Base-by-base conservation (phyloP, 495 filamentous ascomycete genomes). In the Penicillium coprophilum region DNA sequence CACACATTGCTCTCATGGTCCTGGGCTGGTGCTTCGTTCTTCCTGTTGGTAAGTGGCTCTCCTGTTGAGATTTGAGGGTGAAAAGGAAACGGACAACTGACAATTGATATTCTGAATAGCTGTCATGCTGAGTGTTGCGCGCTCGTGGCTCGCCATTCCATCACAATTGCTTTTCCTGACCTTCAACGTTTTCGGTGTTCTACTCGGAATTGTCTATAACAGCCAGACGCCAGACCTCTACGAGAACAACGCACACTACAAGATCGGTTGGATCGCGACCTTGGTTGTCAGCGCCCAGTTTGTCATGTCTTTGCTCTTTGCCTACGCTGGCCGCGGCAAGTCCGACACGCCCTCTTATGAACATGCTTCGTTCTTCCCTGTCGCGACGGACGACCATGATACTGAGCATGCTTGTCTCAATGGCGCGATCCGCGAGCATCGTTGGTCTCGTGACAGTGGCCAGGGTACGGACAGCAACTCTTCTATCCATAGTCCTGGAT, bases 211-310 rank as follows among this genome's bases (percentile, higher is more conserved):
- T 51, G 76, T 94, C 19, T 96, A 96, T 75, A 90, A 92, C 68
- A 78, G 78, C 60, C 85, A 82, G 46, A 96, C 91, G 0, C 92
- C 92, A 2, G 90, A 96, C 68, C 74, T 98, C 1, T 97, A 97
- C 66, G 82, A 85, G 48, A 87, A 90, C 65, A 96, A 96, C 66
- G 82, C 87, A 6, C 95, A 97, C 67, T 86, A 91, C 72, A 92
- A 87, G 71, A 79, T 94, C 46, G 94, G 94, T 31, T 97, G 94
- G 94, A 76, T 89, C 38, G 79, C 87, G 30, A 92, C 88, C 11
- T 88, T 83, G 77, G 77, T 91, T 13, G 76, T 88, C 11, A 73
- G 77, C 39, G 82, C 77, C 27, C 93, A 96, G 73, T 81, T 85
- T 11, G 53, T 87, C 12, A 75, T 95, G 64, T 81, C 85, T 19